Percentiles rank a stretch among this genome's conserved stretches.
Conservation (phyloP, 768 basidiomycete genomes). For the Pleurotus giganteus region DNA sequence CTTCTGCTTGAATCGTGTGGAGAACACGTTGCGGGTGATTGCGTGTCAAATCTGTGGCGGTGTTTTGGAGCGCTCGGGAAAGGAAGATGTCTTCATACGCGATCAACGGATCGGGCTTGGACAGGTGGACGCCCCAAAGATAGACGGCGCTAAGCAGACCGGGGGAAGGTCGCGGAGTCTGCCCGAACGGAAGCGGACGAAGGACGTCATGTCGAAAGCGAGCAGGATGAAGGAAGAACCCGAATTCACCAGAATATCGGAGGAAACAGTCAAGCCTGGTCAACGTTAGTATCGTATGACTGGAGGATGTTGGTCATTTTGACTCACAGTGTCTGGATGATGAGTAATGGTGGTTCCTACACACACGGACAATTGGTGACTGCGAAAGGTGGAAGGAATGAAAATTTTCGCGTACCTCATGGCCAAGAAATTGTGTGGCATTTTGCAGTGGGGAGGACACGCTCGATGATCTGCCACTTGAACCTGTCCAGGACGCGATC, state of each 20-base stretch:
- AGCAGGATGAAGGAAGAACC: slow-evolving; percentile 58
- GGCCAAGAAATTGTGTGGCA: slow-evolving; percentile 34
- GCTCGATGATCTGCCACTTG: slow-evolving; percentile 36
- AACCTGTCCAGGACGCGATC: slow-evolving; percentile 38
- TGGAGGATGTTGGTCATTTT: slow-evolving; percentile 8
- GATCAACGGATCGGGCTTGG: slow-evolving; percentile 35
- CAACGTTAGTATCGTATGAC: slow-evolving; percentile 4
- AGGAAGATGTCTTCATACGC: slow-evolving; percentile 47
- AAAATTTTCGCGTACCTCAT: slow-evolving; percentile 31
- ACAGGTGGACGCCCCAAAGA: slow-evolving; percentile 54
- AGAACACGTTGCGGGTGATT: slow-evolving; percentile 47
- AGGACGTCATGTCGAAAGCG: slow-evolving; percentile 49
- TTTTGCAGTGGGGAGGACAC: slow-evolving; percentile 35
- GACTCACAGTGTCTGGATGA: slow-evolving; percentile 38
- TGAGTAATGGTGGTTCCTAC: slow-evolving; percentile 38
- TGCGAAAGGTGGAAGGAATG: neutral
- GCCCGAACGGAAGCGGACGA: slow-evolving; percentile 46
- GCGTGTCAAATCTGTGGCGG: slow-evolving; percentile 44
- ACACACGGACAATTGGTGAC: slow-evolving; percentile 9
- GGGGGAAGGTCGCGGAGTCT: slow-evolving; percentile 44
- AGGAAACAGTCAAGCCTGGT: slow-evolving; percentile 57
- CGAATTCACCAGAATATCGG: slow-evolving; percentile 55
- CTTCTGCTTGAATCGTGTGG: slow-evolving; percentile 57
- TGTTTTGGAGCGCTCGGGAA: slow-evolving; percentile 44
- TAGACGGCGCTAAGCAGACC: slow-evolving; percentile 49